Conservation (phyloP, 192 early-diverging fungal genomes). For the Umbelopsis sp. region DNA sequence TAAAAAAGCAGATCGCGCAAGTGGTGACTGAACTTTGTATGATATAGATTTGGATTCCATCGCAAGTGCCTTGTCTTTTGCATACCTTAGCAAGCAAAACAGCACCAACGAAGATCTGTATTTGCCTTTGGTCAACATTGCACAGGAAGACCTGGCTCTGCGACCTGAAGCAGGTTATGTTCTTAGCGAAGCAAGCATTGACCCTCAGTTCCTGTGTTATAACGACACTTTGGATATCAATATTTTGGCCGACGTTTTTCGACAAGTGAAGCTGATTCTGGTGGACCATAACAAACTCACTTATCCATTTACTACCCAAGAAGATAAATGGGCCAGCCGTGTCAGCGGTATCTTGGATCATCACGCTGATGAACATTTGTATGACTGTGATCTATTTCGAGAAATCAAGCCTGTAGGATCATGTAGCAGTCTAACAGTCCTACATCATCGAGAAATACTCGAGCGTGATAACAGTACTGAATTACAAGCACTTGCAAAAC, state of each 20-base stretch:
- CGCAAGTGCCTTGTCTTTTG: constrained; percentile 57
- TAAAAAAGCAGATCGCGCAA: not conserved
- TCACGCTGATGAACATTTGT: constrained; percentile 64
- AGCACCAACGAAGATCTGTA: constrained; percentile 23
- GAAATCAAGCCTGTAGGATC: constrained; percentile 66
- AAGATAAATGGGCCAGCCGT: not conserved
- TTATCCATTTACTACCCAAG: constrained; percentile 29
- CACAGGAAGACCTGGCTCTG: constrained; percentile 58
- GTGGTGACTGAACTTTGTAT: not conserved
- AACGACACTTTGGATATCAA: constrained; percentile 45
- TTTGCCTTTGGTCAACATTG: constrained; percentile 65
- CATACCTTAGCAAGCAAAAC: constrained; percentile 47
- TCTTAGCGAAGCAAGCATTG: constrained; percentile 39
- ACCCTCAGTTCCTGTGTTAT: constrained; percentile 45
- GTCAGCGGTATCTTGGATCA: constrained; percentile 73
- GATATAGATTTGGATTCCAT: constrained; percentile 73
- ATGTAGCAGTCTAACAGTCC: constrained; percentile 54
- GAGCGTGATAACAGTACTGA: not conserved
- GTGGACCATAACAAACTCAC: constrained; percentile 73
- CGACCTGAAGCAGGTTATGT: constrained; percentile 65
- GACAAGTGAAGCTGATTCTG: constrained; percentile 49
- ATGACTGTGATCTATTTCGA: constrained; percentile 42
- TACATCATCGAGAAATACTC: constrained; percentile 39
- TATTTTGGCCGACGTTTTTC: not conserved
- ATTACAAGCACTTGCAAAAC: constrained; percentile 41